Percentiles rank a stretch among this genome's conserved stretches.
Conservation (phyloP, 768 basidiomycete species). For the Suillus alpinus region DNA sequence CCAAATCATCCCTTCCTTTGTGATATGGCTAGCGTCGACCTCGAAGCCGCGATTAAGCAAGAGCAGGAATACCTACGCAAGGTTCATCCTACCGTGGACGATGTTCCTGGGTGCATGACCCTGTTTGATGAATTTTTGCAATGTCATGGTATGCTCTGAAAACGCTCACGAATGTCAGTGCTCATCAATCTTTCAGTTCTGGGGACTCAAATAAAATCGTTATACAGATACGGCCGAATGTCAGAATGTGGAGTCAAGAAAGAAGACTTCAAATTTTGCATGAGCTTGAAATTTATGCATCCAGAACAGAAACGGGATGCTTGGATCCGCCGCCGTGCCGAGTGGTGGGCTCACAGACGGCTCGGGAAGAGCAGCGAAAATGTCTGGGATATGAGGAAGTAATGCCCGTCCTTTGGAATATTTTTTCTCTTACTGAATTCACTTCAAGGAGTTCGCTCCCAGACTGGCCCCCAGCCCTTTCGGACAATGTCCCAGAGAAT, state of each 20-base stretch:
- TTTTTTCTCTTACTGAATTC: background rate
- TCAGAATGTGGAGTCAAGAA: constrained; percentile 72
- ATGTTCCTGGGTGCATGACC: constrained; percentile 79
- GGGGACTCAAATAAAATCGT: constrained; percentile 73
- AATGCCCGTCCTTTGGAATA: constrained; percentile 27
- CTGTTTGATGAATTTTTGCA: constrained; percentile 70
- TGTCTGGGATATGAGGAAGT: constrained; percentile 90
- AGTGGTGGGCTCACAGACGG: constrained; percentile 90
- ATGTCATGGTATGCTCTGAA: constrained; percentile 55
- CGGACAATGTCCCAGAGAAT: constrained; percentile 17
- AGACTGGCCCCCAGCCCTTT: constrained; percentile 28
- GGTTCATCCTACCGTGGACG: constrained; percentile 71
- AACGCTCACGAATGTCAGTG: background rate
- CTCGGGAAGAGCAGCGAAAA: constrained; percentile 86
- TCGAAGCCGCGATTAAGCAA: constrained; percentile 57
- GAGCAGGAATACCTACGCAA: constrained; percentile 64
- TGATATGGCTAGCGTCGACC: constrained; percentile 42
- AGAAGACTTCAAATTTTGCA: constrained; percentile 94
- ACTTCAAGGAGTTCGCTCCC: constrained; percentile 10
- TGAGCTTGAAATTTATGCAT: constrained; percentile 75
- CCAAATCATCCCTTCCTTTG: background rate
- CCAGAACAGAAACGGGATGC: constrained; percentile 75
- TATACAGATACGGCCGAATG: constrained; percentile 83
- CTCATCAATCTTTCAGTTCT: constrained; percentile 49
- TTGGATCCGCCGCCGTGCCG: constrained; percentile 85